These are phyloP conservation scores for Ascochyta rabiei DNA, from an alignment of 2,329 filamentous ascomycete species.

Conservation along the genomic window DNA sequence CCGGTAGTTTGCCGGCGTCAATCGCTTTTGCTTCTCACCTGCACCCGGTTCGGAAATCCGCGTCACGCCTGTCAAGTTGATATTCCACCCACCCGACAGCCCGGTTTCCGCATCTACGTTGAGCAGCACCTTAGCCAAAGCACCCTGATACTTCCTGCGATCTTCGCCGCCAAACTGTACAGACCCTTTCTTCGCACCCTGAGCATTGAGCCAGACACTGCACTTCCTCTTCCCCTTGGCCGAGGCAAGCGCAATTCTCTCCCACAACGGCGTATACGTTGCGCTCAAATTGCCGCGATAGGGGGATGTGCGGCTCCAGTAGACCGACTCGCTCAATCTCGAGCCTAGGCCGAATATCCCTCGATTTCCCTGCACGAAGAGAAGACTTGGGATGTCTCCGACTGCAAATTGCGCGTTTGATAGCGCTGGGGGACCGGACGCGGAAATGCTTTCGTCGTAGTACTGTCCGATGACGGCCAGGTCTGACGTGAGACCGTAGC, in stretches of 20 bases:
- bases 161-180: not conserved
- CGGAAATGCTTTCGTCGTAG: slow-evolving; percentile 19
- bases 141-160: not conserved
- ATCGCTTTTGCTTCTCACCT: not conserved
- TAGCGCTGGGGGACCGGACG: not conserved
- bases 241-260: not conserved
- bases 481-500: slow-evolving; percentile 22
- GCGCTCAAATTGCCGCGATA: not conserved
- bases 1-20: not conserved
- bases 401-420: slow-evolving; percentile 10
- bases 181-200: not conserved
- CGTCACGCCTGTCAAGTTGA: not conserved
- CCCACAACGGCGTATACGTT: slow-evolving; percentile 1
- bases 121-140: not conserved
- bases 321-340: not conserved
- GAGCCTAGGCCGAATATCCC: slow-evolving; percentile 20
- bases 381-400: slow-evolving; percentile 6
- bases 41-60: not conserved
- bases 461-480: slow-evolving; percentile 18
- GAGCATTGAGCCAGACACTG: slow-evolving; percentile 5
- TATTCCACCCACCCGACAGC: not conserved
- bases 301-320: not conserved
- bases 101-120: not conserved
- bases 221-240: not conserved
- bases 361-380: slow-evolving; percentile 12